Base-by-base conservation (phyloP, 2,329 filamentous ascomycete species). In the Cladosporium sp. region DNA sequence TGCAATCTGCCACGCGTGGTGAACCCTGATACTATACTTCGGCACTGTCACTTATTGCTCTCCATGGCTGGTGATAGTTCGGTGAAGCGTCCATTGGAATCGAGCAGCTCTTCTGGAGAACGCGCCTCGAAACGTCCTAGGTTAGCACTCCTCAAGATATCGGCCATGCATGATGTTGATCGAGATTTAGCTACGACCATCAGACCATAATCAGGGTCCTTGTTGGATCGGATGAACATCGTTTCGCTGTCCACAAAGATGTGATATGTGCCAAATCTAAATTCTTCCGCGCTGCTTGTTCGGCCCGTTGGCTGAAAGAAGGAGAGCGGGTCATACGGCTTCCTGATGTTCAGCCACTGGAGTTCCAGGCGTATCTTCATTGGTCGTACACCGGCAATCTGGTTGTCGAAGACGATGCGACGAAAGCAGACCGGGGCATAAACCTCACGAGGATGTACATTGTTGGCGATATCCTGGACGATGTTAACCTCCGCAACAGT, bases 261-360 rank as follows among this genome's bases (percentile, higher is more conserved):
- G 44, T 59, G 12, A 44, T 69, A 36, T 60, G 49, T n/a, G n/a
- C 54, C 15, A 21, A 26, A 15, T 69, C 67, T 6, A 30, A 64
- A 6, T 71, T 70, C 64, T 71, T 71, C 67, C 30, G 57, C 10
- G 64, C 58, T 11, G 68, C 63, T 4, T 65, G 67, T 41, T 62
- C 65, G 11, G 28, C 44, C 8, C 38, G 36, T 6, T 69, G 66
- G 68, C 44, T 44, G 15, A 64, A 71, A 49, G 59, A 41, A 28
- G 36, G 66, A 26, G 65, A 70, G 30, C 65, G 65, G 32, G 21
- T 64, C 11, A 30, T 71, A 21, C 66, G 62, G 1, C 28, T 71
- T n/a, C 66, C 66, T 2, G 54, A 68, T 5, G 52, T 64, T 21
- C 51, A 67, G 8, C 52, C 63, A 5, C 54, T 30, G 4, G 30